Evolutionary conservation across 208 protist species (phyloP), one percentile per base, ranked within the genome.

Genomic region (Trypanosoma platydactyli): DNA sequence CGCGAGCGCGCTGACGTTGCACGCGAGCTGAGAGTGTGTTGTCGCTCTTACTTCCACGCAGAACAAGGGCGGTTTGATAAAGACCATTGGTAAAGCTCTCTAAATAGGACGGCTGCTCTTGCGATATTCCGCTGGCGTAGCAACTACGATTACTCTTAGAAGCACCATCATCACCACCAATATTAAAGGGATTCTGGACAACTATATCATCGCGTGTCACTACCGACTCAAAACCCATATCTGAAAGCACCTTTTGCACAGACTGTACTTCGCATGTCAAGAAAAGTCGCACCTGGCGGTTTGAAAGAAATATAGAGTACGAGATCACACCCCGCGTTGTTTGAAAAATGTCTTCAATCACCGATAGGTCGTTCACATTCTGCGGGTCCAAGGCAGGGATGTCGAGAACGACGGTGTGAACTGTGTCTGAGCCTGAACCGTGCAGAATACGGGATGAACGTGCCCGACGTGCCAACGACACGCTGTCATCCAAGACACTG

Each of bases 341-440:
- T 65, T 91, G 85, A 64, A 97, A 71, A 54, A 97, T 79, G 41
- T 86, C 77, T 51, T 94, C 89, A 58, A 97, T 79, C 20, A 77
- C 62, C 35, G 91, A 81, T 5, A 97, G 66, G n/a, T 86, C 76
- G 12, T 80, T 66, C 50, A 82, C 84, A 6, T 71, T 75, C 62
- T 63, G 73, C 1, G 77, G 66, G 33, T 82, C 72, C 52, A 97
- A 64, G 25, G 85, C 81, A n/a, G 89, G 89, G 25, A 93, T 68
- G 41, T 94, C 88, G 3, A 97, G 54, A 38, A 88, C 45, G 48
- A 91, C 83, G n/a, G 77, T 82, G 22, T 83, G 81, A 29, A 82
- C 67, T 35, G 75, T 72, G 30, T 86, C 76, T 1, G 79, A 60
- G 48, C 76, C 81, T 20, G 68, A 74, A 6, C 61, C 73, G 13